phyloP scores from a whole-genome alignment of 768 basidiomycete genomes.

The Boletus vermiculosoides region DNA sequence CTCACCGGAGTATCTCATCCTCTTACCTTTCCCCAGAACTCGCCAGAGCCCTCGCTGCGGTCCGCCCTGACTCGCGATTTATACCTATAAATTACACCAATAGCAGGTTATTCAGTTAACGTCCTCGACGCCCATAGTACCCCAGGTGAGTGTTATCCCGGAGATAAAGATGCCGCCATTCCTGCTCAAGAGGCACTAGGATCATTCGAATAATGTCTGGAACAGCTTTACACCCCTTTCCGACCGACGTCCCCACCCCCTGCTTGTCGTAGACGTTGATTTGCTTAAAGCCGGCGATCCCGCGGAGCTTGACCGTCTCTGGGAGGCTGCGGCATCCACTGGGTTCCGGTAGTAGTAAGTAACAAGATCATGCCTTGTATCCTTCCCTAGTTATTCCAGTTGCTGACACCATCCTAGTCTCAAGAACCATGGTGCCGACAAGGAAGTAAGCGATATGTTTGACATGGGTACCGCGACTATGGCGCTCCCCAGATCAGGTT shows the following conservation, averaged over 20 bases:
- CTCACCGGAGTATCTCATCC: no score
- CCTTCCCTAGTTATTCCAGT: not conserved
- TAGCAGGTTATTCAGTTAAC: no score
- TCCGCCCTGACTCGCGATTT: no score
- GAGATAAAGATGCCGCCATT: not conserved
- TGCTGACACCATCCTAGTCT: constrained; percentile 29
- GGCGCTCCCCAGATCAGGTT: constrained; percentile 39
- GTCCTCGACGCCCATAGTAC: no score
- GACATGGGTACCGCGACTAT: constrained; percentile 42
- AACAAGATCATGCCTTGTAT: not conserved
- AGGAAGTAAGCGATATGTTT: constrained; percentile 40
- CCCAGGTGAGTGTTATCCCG: not conserved
- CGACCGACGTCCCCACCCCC: constrained; percentile 42
- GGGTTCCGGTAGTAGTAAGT: constrained; percentile 61
- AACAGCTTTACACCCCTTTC: constrained; percentile 40
- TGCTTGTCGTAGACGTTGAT: constrained; percentile 46
- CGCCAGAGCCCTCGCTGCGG: no score
- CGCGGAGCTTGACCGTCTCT: constrained; percentile 42
- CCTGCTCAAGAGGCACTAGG: not conserved
- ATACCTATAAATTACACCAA: no score
- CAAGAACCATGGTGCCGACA: constrained; percentile 43
- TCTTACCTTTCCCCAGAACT: no score
- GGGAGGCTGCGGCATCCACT: constrained; percentile 46
- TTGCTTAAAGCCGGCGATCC: constrained; percentile 36
- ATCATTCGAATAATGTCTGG: constrained; percentile 31